A percentile compares a stretch with the other conserved stretches of the same genome.
Conservation (phyloP, 2,329 filamentous ascomycete genomes). For the Cladorrhinum sp. region DNA sequence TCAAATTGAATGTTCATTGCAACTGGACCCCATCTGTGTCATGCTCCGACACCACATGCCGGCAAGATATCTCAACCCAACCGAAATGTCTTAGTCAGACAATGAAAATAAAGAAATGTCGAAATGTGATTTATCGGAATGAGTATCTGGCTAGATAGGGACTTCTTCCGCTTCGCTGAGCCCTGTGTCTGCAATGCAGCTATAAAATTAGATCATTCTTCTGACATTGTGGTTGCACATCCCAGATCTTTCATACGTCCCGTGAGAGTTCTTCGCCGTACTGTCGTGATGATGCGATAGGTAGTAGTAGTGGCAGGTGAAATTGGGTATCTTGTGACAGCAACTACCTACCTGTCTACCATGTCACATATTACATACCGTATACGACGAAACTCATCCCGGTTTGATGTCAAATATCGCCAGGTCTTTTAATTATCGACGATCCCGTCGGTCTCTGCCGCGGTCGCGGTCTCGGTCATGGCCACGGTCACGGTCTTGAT, state of each 20-base stretch:
- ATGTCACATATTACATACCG: not conserved
- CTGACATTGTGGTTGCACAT: not conserved
- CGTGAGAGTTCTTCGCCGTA: not conserved
- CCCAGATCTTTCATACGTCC: not conserved
- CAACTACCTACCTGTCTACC: not conserved
- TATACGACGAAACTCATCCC: not conserved
- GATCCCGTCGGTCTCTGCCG: not conserved
- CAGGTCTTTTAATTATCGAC: not conserved
- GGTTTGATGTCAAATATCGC: not conserved
- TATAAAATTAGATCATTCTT: no score
- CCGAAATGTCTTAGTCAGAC: not conserved
- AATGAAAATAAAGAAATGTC: not conserved
- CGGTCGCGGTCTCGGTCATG: slow-evolving; percentile 10
- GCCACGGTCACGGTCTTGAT: slow-evolving; percentile 52
- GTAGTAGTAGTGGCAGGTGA: not conserved
- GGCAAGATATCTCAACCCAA: not conserved
- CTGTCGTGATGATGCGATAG: not conserved
- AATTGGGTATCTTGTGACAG: not conserved
- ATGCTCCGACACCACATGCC: not conserved
- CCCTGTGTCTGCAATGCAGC: not conserved
- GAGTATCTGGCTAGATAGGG: not conserved
- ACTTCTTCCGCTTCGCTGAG: not conserved
- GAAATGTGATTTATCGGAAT: not conserved
- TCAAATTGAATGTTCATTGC: not conserved
- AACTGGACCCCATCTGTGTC: not conserved